Evolutionary conservation across 495 filamentous ascomycete species (phyloP).

Genomic region (Mycothermus thermophilus): DNA sequence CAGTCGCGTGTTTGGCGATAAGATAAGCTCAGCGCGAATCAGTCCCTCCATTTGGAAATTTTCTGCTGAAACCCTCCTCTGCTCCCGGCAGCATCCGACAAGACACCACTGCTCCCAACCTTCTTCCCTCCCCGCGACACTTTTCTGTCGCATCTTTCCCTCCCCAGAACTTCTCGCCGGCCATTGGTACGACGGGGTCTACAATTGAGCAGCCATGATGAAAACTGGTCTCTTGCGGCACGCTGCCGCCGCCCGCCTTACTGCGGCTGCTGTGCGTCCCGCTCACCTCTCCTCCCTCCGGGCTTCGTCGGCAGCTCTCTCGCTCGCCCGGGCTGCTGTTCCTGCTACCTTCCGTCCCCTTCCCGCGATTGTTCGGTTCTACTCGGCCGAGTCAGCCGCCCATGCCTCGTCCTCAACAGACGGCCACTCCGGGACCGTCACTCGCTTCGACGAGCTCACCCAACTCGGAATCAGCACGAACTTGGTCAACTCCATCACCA

Average conservation of each 20-base stretch:
- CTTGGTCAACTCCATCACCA: constrained; percentile 55
- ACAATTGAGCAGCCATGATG: constrained; percentile 17
- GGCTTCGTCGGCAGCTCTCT: constrained; percentile 7
- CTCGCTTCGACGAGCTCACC: constrained; percentile 56
- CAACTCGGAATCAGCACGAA: constrained; percentile 45
- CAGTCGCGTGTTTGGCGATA: constrained; percentile 3
- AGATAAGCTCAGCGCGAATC: no score
- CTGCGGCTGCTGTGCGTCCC: constrained; percentile 15
- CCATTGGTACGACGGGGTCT: no score
- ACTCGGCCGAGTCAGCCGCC: constrained; percentile 24
- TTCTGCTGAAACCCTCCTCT: constrained; percentile 2
- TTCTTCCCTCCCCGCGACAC: no score
- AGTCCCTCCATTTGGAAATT: constrained; percentile 3
- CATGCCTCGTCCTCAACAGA: constrained; percentile 7
- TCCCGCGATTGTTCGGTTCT: constrained; percentile 19
- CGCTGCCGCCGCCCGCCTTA: no score
- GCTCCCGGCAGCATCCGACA: neutral
- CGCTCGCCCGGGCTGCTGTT: constrained; percentile 7
- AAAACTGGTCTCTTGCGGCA: constrained; percentile 19
- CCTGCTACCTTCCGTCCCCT: constrained; percentile 10
- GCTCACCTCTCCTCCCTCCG: constrained; percentile 13
- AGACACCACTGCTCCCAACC: neutral
- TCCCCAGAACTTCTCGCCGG: no score
- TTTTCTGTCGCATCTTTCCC: no score
- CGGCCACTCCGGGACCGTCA: constrained; percentile 26